These are phyloP conservation scores for Penicillium cosmopolitanum DNA, from an alignment of 495 filamentous ascomycete species.

Conservation along the genomic window DNA sequence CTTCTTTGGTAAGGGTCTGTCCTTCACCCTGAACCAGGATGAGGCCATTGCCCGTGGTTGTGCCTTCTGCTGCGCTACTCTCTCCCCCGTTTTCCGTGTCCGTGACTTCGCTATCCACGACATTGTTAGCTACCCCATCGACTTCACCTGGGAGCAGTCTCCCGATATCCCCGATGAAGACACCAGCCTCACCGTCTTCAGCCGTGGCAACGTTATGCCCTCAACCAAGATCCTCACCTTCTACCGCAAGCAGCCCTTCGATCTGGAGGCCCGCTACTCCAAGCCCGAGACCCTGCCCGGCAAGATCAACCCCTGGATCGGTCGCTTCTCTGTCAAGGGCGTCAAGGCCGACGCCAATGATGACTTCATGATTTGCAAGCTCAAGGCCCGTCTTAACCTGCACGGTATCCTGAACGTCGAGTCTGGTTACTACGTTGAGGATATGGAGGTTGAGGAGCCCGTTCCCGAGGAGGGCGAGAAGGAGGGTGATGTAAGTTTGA, in stretches of 20 bases:
- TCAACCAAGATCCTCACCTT: conserved; percentile 99
- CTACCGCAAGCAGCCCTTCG: conserved; percentile 97
- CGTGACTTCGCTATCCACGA: conserved; percentile 97
- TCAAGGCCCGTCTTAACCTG: conserved; percentile 96
- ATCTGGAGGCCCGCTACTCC: conserved; percentile 92
- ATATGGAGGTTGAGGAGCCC: conserved; percentile 96
- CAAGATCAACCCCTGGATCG: conserved; percentile 92
- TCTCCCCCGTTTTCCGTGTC: conserved; percentile 97
- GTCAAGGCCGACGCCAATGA: conserved; percentile 85
- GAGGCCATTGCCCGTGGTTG: conserved; percentile 96
- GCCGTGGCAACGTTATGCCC: conserved; percentile 95
- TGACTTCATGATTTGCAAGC: conserved; percentile 99
- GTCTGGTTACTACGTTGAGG: conserved; percentile 96
- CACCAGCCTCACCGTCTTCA: conserved; percentile 95
- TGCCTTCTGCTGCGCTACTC: conserved; percentile 97
- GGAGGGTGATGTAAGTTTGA: conserved; percentile 70
- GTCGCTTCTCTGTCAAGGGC: conserved; percentile 90
- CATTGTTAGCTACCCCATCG: conserved; percentile 96
- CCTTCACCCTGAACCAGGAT: conserved; percentile 97
- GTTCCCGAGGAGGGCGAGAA: conserved; percentile 69
- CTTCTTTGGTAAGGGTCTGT: conserved; percentile 90
- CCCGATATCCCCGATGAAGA: conserved; percentile 98
- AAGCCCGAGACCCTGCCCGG: conserved; percentile 88
- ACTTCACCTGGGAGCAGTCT: conserved; percentile 99
- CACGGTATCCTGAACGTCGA: conserved; percentile 97